These are phyloP conservation scores for Straminergon stramineum DNA, from an alignment of 225 moss, liverwort and hornwort species.

Conservation along the genomic window DNA sequence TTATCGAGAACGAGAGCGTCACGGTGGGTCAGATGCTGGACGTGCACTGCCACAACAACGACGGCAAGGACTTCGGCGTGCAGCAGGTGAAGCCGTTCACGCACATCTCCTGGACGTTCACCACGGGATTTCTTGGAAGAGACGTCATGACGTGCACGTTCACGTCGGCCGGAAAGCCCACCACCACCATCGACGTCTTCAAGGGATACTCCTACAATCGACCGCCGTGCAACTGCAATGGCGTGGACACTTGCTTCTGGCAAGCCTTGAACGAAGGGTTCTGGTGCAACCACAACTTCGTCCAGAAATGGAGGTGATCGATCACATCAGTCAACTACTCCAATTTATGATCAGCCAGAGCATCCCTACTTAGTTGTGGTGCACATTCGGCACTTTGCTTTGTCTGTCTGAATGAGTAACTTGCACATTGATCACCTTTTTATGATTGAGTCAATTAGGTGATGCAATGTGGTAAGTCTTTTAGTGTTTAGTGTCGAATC, in stretches of 20 bases:
- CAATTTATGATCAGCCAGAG: not conserved
- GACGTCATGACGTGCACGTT: conserved; percentile 12
- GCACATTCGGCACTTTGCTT: not conserved
- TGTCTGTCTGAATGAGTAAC: not conserved
- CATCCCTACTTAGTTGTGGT: too few relatives aligned
- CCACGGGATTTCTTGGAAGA: not conserved
- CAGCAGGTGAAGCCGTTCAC: not conserved
- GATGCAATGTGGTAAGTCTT: not conserved
- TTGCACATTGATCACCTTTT: not conserved
- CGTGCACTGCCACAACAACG: not conserved
- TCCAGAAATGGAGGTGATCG: not conserved
- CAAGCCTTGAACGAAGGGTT: conserved; percentile 22
- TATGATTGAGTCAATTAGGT: not conserved
- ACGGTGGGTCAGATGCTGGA: not conserved
- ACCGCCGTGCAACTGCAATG: conserved; percentile 6
- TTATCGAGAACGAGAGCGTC: conserved; percentile 2
- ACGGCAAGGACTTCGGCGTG: not conserved
- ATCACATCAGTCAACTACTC: not conserved
- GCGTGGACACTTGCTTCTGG: not conserved
- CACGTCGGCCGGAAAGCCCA: not conserved
- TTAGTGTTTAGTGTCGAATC: not conserved
- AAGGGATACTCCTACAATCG: not conserved
- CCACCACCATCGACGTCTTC: conserved; percentile 24
- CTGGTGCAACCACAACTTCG: conserved; percentile 20
- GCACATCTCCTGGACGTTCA: not conserved